These are phyloP conservation scores for Malassezia sp. DNA, from an alignment of 1,284 basidiomycete genomes.

Conservation along the genomic window DNA sequence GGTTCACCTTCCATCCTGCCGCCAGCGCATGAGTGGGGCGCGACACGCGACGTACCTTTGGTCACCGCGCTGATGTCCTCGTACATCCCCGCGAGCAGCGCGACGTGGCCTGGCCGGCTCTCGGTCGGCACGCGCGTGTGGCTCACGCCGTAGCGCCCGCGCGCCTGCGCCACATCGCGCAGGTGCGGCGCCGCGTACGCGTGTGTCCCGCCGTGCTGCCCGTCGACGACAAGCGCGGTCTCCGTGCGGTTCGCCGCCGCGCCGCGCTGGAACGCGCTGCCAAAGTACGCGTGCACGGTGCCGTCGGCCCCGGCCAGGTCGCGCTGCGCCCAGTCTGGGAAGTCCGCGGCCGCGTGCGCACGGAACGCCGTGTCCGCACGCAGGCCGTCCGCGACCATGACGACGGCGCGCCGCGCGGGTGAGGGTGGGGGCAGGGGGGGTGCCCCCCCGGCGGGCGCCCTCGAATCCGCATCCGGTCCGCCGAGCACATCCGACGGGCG, in stretches of 20 bases:
- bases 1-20: slow-evolving; percentile 84
- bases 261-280: slow-evolving; percentile 3
- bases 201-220: background rate
- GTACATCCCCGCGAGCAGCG: slow-evolving; percentile 83
- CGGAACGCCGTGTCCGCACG: slow-evolving; percentile 70
- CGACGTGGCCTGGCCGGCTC: slow-evolving; percentile 72
- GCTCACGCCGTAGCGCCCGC: slow-evolving; percentile 68
- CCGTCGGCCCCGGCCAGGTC: background rate
- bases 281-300: background rate
- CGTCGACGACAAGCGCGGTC: background rate
- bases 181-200: slow-evolving; percentile 60
- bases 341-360: slow-evolving; percentile 11
- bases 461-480: background rate
- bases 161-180: slow-evolving; percentile 56
- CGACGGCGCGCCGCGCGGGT: slow-evolving; percentile 64
- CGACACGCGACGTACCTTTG: too few relatives aligned
- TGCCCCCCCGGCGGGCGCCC: slow-evolving; percentile 1
- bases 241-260: background rate
- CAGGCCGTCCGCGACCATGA: slow-evolving; percentile 64
- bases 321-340: slow-evolving; percentile 24
- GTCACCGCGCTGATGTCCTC: slow-evolving; percentile 83
- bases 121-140: slow-evolving; percentile 82
- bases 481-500: slow-evolving; percentile 4
- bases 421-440: too few relatives aligned
- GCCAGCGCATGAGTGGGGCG: too few relatives aligned